Conservation (phyloP, 305 asterid genomes). For the Ilex paraguariensis region DNA sequence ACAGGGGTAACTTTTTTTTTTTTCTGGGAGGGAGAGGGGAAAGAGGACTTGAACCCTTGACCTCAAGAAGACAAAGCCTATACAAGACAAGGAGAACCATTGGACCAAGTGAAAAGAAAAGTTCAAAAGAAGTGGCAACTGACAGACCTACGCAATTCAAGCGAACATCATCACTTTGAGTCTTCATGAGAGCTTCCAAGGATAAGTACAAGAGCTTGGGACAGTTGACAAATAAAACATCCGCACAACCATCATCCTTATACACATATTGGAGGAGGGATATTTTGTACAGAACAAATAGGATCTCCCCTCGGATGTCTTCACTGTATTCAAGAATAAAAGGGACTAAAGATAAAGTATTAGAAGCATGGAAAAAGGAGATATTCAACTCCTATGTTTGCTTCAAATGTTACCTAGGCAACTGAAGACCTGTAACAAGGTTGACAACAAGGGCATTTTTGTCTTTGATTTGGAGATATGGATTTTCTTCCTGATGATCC, state of each 20-base stretch:
- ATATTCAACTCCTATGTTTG: conserved; percentile 8
- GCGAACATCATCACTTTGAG: conserved; percentile 86
- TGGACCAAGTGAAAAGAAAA: conserved; percentile 12
- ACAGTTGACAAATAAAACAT: conserved; percentile 41
- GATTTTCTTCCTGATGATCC: conserved; percentile 50
- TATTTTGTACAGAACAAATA: conserved; percentile 69
- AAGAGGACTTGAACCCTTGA: no score
- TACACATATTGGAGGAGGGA: conserved; percentile 46
- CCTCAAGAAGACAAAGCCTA: no score
- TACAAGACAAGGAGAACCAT: no score
- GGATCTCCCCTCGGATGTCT: conserved; percentile 87
- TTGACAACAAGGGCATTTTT: conserved; percentile 62
- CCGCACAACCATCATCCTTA: conserved; percentile 39
- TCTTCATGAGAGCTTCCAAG: conserved; percentile 74
- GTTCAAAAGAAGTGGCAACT: conserved; percentile 5
- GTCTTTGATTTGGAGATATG: conserved; percentile 48
- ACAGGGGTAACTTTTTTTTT: no score
- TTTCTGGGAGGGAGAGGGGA: no score
- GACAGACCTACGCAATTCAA: conserved; percentile 73
- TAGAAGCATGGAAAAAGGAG: conserved; percentile 11
- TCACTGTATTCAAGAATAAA: conserved; percentile 51
- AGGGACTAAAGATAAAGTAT: conserved; percentile 5
- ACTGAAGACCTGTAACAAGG: conserved; percentile 82
- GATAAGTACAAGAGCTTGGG: conserved; percentile 64
- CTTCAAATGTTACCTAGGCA: conserved; percentile 61